Evolutionary conservation across 1,284 basidiomycete genomes (phyloP), one percentile per base, ranked within the genome.

Genomic region (Ustilago vetiveriae): DNA sequence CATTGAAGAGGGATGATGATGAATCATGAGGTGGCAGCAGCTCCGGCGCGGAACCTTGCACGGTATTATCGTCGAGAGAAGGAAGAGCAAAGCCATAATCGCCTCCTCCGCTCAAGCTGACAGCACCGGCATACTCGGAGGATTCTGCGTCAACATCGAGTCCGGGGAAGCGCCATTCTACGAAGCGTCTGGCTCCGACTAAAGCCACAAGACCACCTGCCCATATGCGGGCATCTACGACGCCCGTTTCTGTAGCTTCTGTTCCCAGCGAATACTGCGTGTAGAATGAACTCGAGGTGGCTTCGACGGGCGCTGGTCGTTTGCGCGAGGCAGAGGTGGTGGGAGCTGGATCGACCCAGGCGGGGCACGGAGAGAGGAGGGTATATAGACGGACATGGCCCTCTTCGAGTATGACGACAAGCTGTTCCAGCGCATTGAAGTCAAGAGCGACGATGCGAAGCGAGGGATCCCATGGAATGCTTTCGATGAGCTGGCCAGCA

Each of bases 341-440:
- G 26, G 58, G 23, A 6, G 57, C 21, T 33, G 55, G 39, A 8
- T 54, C 44, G 21, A 53, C 53, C 9, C 46, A 49, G 24, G 51
- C 51, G 27, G 69, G 76, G 32, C 55, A 73, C 6, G 65, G 76
- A 9, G 51, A 75, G 26, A 82, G 82, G 19, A 97, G 85, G 81
- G 94, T 90, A 81, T 98, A 97, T 17, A 97, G 80, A 36, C 95
- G 87, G 80, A 96, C 97, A 9, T 88, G 86, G 16, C 95, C 95
- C 75, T 97, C 93, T 82, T 96, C 93, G 72, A 94, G 92, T 26
- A 98, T 84, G 6, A 95, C 88, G 0, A 90, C 88, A 30, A 98
- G 86, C 46, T 88, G 86, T 75, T 95, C 92, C 71, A 90, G 88
- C 14, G 83, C 67, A 0, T 91, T 91, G 89, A 92, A 94, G 24